A percentile compares a stretch with the other conserved stretches of the same genome.
Conservation (phyloP, 1,284 basidiomycete genomes). For the Austroboletus sp. region DNA sequence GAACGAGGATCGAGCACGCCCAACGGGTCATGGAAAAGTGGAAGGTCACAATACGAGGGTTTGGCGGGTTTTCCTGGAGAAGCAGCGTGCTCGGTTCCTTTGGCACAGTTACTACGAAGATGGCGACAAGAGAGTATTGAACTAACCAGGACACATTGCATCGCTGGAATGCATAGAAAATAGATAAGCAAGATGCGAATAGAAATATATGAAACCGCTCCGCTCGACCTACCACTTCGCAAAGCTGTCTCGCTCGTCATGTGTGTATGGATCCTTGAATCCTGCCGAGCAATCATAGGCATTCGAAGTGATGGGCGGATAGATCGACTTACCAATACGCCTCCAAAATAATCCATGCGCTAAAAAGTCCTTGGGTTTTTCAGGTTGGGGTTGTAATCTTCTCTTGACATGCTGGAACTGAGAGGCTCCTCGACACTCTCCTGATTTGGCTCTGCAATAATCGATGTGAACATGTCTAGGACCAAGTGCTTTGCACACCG, state of each 20-base stretch:
- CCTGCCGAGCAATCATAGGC: slow-evolving; percentile 4
- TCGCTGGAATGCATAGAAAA: slow-evolving; percentile 1
- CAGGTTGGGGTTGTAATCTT: slow-evolving; percentile 40
- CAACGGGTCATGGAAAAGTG: slow-evolving; percentile 47
- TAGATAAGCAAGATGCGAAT: neutral
- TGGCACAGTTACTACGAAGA: neutral
- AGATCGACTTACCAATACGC: slow-evolving; percentile 42
- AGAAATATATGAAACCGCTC: neutral
- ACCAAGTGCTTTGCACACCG: slow-evolving; percentile 37
- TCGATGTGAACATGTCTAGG: slow-evolving; percentile 47
- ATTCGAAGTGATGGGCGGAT: too few species aligned
- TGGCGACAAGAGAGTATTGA: neutral
- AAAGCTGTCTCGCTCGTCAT: slow-evolving; percentile 46
- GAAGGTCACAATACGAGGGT: slow-evolving; percentile 49
- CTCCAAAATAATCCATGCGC: slow-evolving; percentile 51
- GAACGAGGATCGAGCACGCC: slow-evolving; percentile 23
- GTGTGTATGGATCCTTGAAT: slow-evolving; percentile 48
- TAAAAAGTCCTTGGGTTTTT: slow-evolving; percentile 47
- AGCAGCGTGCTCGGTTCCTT: slow-evolving; percentile 39
- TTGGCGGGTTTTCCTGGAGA: slow-evolving; percentile 36
- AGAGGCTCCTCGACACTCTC: slow-evolving; percentile 33
- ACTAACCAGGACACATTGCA: slow-evolving; percentile 47
- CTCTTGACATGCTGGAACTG: slow-evolving; percentile 42
- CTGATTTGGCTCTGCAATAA: slow-evolving; percentile 41
- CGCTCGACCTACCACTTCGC: slow-evolving; percentile 43